Conservation (phyloP, 306 rosid genomes). For the Glycine tomentella region DNA sequence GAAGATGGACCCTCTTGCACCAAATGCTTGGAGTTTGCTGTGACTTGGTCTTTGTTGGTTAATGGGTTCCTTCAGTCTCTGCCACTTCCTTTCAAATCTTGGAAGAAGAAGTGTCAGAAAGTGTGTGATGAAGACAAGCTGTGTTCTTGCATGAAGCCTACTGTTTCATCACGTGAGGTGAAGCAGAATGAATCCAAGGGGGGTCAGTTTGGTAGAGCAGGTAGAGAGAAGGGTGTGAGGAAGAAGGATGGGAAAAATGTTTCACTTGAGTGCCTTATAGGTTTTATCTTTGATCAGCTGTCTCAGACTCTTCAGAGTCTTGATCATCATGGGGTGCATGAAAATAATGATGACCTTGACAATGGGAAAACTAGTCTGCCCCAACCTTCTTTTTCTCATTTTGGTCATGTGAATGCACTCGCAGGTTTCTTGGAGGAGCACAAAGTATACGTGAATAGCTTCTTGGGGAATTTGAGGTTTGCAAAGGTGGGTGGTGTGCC, state of each 20-base stretch:
- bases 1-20: slow-evolving; percentile 73
- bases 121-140: slow-evolving; percentile 59
- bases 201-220: slow-evolving; percentile 37
- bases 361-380: slow-evolving; percentile 48
- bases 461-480: slow-evolving; percentile 87
- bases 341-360: slow-evolving; percentile 38
- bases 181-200: slow-evolving; percentile 63
- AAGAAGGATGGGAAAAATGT: slow-evolving; percentile 64
- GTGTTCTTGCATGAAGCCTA: slow-evolving; percentile 61
- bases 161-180: slow-evolving; percentile 62
- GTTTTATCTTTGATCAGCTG: slow-evolving; percentile 78
- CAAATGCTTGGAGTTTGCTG: slow-evolving; percentile 85
- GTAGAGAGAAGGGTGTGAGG: slow-evolving; percentile 48
- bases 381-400: slow-evolving; percentile 43
- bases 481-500: slow-evolving; percentile 95
- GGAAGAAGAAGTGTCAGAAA: slow-evolving; percentile 75
- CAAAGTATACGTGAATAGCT: slow-evolving; percentile 73
- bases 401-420: slow-evolving; percentile 68
- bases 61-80: slow-evolving; percentile 78
- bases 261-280: slow-evolving; percentile 75
- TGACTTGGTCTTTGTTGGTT: slow-evolving; percentile 79
- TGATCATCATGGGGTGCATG: slow-evolving; percentile 62
- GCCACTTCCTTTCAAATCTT: slow-evolving; percentile 81
- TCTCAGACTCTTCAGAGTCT: slow-evolving; percentile 69
- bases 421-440: slow-evolving; percentile 72